Evolutionary conservation across 352 stramenopile genomes (phyloP).

Genomic region (Thalassiosira hispida): DNA sequence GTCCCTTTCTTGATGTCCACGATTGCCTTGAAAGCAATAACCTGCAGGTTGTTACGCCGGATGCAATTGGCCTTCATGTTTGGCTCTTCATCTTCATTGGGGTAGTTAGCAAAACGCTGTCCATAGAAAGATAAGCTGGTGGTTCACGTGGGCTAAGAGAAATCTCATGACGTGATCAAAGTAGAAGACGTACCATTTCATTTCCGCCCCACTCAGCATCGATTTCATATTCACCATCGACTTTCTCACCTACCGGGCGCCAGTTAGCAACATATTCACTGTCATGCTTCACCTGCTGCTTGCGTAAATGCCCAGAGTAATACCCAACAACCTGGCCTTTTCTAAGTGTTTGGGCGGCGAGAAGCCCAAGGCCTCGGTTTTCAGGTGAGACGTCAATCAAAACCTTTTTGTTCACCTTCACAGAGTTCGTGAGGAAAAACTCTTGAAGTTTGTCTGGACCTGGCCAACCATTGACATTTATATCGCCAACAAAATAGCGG

Average conservation of each 20-base stretch:
- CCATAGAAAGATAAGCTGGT: too few relatives aligned
- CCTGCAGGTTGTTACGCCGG: slow-evolving; percentile 10
- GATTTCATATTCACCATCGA: slow-evolving; percentile 1
- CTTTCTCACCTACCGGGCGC: background rate
- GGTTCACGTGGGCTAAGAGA: too few relatives aligned
- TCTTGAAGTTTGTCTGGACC: slow-evolving; percentile 1
- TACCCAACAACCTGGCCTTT: slow-evolving; percentile 7
- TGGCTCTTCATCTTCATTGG: slow-evolving; percentile 6
- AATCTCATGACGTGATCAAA: too few relatives aligned
- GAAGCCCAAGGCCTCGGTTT: background rate
- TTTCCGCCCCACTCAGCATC: slow-evolving; percentile 11
- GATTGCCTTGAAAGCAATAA: slow-evolving; percentile 7
- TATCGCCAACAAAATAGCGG: background rate
- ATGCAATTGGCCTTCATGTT: slow-evolving; percentile 10
- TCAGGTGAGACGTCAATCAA: background rate
- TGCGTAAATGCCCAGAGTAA: slow-evolving; percentile 3
- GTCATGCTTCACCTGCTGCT: slow-evolving; percentile 6
- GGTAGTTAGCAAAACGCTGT: slow-evolving; percentile 1
- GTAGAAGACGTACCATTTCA: too few relatives aligned
- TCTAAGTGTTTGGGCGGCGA: background rate
- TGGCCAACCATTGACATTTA: background rate
- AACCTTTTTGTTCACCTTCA: slow-evolving; percentile 11
- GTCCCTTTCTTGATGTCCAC: slow-evolving; percentile 1
- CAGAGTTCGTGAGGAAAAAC: background rate
- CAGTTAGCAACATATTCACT: slow-evolving; percentile 10